Percentiles rank a stretch among this genome's conserved stretches.
These are phyloP conservation scores for Saksenaea oblongispora DNA, from an alignment of 371 early-diverging fungal genomes.

Conservation along the genomic window DNA sequence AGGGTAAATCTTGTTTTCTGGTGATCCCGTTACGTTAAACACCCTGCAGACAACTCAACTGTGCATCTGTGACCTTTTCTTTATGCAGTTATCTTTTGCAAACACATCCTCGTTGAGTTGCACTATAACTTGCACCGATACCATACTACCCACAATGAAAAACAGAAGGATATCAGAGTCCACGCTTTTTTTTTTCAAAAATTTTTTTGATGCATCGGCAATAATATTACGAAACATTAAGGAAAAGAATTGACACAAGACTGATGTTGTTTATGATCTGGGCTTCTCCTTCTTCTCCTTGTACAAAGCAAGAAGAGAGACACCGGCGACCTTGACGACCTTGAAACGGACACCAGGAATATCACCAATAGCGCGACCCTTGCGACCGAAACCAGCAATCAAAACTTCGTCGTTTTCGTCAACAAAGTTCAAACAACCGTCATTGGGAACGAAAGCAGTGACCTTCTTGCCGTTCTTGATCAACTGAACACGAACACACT, in stretches of 20 bases:
- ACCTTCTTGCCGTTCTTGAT: slow-evolving; percentile 99
- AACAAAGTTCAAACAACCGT: slow-evolving; percentile 99
- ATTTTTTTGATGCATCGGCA: neutral
- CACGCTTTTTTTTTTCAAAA: neutral
- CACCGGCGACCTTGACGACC: slow-evolving; percentile 99
- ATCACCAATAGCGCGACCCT: slow-evolving; percentile 95
- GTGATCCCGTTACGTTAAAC: no score
- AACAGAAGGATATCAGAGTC: no score
- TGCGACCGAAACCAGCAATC: slow-evolving; percentile 96
- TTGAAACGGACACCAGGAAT: slow-evolving; percentile 99
- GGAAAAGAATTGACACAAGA: neutral
- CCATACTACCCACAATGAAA: no score
- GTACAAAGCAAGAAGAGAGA: slow-evolving; percentile 98
- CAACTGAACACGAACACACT: slow-evolving; percentile 99
- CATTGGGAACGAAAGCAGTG: slow-evolving; percentile 99
- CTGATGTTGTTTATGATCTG: slow-evolving; percentile 74
- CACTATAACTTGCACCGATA: no score
- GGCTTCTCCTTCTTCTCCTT: slow-evolving; percentile 99
- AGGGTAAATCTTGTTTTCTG: no score
- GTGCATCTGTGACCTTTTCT: no score
- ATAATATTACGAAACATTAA: neutral
- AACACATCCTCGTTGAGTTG: no score
- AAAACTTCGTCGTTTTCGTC: slow-evolving; percentile 98
- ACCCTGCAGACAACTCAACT: no score
- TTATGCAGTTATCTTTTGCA: no score